Evolutionary conservation across 1,284 basidiomycete genomes (phyloP).

Genomic region (Neolentinus lepideus): DNA sequence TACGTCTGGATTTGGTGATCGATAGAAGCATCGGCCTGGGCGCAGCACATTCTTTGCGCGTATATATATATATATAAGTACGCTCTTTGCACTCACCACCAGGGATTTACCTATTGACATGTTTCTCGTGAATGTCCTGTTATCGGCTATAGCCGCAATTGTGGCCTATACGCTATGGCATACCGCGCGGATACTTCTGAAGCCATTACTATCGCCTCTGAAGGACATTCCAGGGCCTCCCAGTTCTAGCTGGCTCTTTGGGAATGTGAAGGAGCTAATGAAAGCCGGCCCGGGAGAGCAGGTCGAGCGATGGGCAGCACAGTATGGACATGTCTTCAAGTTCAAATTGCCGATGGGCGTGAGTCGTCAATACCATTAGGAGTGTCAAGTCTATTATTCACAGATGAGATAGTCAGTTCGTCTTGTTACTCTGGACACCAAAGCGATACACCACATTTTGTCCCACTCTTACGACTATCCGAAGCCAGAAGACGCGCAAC

Average conservation of each 20-base stretch:
- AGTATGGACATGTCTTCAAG: conserved; percentile 1
- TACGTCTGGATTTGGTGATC: too few species aligned
- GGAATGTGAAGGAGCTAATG: conserved; percentile 5
- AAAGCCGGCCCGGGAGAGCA: conserved; percentile 12
- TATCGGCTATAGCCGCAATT: neutral
- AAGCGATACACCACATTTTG: conserved; percentile 5
- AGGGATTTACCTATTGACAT: too few species aligned
- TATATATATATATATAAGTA: too few species aligned
- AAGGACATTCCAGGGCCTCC: neutral
- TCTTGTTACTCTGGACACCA: conserved; percentile 3
- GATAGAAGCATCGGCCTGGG: neutral
- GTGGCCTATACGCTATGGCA: neutral
- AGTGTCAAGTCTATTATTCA: neutral
- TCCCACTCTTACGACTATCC: neutral
- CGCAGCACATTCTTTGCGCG: too few species aligned
- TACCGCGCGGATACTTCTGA: neutral
- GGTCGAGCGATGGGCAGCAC: neutral
- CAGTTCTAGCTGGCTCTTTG: neutral
- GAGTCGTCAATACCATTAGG: neutral
- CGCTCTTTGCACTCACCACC: too few species aligned
- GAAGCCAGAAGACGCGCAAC: conserved; percentile 2
- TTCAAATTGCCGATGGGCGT: neutral
- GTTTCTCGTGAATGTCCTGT: neutral
- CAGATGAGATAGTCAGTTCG: neutral
- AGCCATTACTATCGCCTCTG: neutral